Evolutionary conservation across 2,329 filamentous ascomycete genomes (phyloP).

Genomic region (Nemania bipapillata): DNA sequence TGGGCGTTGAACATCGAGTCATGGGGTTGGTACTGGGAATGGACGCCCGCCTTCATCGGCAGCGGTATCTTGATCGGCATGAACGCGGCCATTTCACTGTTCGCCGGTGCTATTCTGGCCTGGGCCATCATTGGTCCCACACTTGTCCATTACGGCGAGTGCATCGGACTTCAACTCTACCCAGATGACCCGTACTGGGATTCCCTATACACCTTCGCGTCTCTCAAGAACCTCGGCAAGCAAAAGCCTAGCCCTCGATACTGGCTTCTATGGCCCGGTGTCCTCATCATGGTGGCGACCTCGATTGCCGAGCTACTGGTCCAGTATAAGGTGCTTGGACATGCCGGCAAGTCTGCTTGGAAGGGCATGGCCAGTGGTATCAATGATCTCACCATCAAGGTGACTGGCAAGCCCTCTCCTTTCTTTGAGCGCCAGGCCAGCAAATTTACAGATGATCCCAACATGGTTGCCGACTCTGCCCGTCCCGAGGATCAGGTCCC

Average conservation of each 20-base stretch:
- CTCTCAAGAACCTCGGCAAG: conserved; percentile 50
- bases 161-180: conserved; percentile 54
- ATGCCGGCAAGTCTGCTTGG: conserved; percentile 60
- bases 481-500: conserved; percentile 60
- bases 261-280: conserved; percentile 58
- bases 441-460: conserved; percentile 48
- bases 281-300: conserved; percentile 56
- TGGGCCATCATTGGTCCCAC: conserved; percentile 68
- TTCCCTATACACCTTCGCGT: conserved; percentile 53
- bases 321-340: conserved; percentile 55
- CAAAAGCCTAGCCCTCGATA: conserved; percentile 54
- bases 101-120: conserved; percentile 64
- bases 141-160: conserved; percentile 64
- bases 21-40: conserved; percentile 69
- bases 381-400: conserved; percentile 54
- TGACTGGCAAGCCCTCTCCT: conserved; percentile 55
- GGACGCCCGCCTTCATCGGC: conserved; percentile 69
- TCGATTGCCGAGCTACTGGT: conserved; percentile 56
- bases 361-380: conserved; percentile 58
- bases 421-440: conserved; percentile 58
- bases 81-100: conserved; percentile 68
- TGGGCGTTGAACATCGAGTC: conserved; percentile 64
- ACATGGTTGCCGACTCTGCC: conserved; percentile 63
- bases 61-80: conserved; percentile 68
- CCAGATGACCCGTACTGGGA: conserved; percentile 58